Conservation (phyloP, 2,329 filamentous ascomycete genomes). For the Penicillium sclerotigenum region DNA sequence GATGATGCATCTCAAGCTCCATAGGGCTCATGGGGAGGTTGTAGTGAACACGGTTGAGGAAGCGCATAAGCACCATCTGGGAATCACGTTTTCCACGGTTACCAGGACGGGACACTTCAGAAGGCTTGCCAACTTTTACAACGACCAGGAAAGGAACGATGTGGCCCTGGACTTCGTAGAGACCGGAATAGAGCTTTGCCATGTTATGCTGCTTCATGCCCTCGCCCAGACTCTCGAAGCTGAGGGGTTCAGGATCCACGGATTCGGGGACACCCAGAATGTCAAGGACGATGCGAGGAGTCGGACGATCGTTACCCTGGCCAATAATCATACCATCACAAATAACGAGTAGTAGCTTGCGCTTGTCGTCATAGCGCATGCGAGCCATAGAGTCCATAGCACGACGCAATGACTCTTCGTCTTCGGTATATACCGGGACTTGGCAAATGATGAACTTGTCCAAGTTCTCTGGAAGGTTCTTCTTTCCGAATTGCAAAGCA, state of each 20-base stretch:
- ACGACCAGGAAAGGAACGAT: conserved; percentile 97
- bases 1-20: conserved; percentile 97
- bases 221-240: conserved; percentile 94
- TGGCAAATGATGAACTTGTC: conserved; percentile 99
- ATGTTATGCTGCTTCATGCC: conserved; percentile 98
- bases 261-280: conserved; percentile 93
- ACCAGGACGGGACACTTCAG: conserved; percentile 72
- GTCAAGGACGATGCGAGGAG: conserved; percentile 94
- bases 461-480: conserved; percentile 89
- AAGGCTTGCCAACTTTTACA: conserved; percentile 88
- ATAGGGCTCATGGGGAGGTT: conserved; percentile 93
- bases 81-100: conserved; percentile 99
- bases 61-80: conserved; percentile 97
- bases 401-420: conserved; percentile 93
- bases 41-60: conserved; percentile 98
- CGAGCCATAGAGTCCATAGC: conserved; percentile 93
- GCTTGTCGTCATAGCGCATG: conserved; percentile 94
- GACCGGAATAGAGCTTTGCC: conserved; percentile 96
- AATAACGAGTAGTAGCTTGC: conserved; percentile 93
- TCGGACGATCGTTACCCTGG: conserved; percentile 91
- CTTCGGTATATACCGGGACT: conserved; percentile 96
- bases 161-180: conserved; percentile 96
- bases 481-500: conserved; percentile 86
- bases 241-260: conserved; percentile 90
- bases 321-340: conserved; percentile 97